Evolutionary conservation across 2,329 filamentous ascomycete genomes (phyloP).

Genomic region (Bertia moriformis): DNA sequence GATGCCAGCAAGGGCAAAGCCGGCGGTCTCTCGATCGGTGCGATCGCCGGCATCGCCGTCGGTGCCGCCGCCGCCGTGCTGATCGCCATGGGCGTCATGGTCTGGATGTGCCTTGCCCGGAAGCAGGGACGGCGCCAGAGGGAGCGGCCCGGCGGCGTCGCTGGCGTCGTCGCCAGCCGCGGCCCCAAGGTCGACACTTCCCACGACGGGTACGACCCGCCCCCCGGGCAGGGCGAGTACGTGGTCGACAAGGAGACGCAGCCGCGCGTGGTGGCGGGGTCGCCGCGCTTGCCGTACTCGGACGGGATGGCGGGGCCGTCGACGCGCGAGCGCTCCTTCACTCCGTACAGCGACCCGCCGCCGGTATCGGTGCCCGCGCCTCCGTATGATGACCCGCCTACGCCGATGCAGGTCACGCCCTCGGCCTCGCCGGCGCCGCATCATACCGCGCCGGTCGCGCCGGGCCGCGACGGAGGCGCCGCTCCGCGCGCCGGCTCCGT

Average conservation of each 20-base stretch:
- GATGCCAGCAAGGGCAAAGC: too few species aligned
- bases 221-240: conserved; percentile 16
- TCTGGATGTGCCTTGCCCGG: conserved; percentile 28
- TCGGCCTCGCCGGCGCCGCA: conserved; percentile 1
- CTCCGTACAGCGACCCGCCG: conserved; percentile 16
- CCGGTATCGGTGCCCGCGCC: conserved; percentile 2
- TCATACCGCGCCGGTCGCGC: conserved; percentile 2
- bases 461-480: conserved; percentile 1
- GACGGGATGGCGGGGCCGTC: conserved; percentile 4
- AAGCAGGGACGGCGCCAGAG: conserved; percentile 16
- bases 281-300: conserved; percentile 16
- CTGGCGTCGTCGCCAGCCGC: conserved; percentile 8
- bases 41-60: conserved; percentile 12
- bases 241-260: conserved; percentile 29
- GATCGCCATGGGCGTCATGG: conserved; percentile 19
- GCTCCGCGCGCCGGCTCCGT: conserved; percentile 1
- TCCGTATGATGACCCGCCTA: conserved; percentile 3
- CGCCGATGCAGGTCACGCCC: conserved; percentile 5
- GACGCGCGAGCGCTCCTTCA: conserved; percentile 9
- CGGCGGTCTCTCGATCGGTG: conserved; percentile 9
- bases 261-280: conserved; percentile 18
- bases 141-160: conserved; percentile 9
- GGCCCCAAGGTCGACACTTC: conserved; percentile 9
- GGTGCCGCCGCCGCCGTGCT: conserved; percentile 13
- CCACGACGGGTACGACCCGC: conserved; percentile 1